Evolutionary conservation across 2,329 filamentous ascomycete species (phyloP).

Genomic region (Neocatenulostroma microsporum): DNA sequence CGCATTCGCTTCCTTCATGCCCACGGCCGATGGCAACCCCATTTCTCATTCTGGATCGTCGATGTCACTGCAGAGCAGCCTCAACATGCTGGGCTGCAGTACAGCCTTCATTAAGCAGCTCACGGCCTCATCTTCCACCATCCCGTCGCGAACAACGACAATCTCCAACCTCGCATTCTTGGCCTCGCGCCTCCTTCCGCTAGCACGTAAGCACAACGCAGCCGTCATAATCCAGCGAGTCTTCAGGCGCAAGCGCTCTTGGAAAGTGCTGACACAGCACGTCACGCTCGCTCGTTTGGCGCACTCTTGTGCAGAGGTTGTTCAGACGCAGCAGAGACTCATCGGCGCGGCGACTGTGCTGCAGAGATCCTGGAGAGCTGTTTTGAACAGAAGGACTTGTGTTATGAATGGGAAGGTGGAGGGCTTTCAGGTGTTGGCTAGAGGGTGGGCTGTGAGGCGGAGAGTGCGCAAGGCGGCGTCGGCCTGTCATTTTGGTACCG

Average conservation of each 20-base stretch:
- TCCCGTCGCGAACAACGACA: conserved; percentile 49
- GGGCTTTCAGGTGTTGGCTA: conserved; percentile 37
- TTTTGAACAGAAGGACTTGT: conserved; percentile 30
- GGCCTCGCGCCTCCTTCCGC: conserved; percentile 49
- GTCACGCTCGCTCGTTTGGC: conserved; percentile 37
- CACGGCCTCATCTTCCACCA: conserved; percentile 29
- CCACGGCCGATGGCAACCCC: conserved; percentile 12
- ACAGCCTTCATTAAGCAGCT: conserved; percentile 39
- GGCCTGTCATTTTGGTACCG: conserved; percentile 9
- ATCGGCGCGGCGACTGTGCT: conserved; percentile 35
- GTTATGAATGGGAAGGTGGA: conserved; percentile 32
- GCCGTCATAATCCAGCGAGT: conserved; percentile 46
- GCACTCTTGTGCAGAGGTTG: conserved; percentile 41
- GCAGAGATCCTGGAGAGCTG: conserved; percentile 38
- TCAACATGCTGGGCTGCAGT: conserved; percentile 38
- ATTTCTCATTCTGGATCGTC: conserved; percentile 36
- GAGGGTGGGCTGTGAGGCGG: conserved; percentile 33
- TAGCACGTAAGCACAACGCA: conserved; percentile 43
- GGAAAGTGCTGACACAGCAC: conserved; percentile 18
- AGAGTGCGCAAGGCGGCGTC: conserved; percentile 19
- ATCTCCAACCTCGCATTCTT: conserved; percentile 52
- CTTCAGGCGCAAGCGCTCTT: conserved; percentile 35
- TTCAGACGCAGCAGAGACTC: conserved; percentile 37
- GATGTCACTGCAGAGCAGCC: conserved; percentile 32
- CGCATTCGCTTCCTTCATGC: conserved; percentile 46